Evolutionary conservation across 352 stramenopile genomes (phyloP).

Genomic region (Pythium diclinum): DNA sequence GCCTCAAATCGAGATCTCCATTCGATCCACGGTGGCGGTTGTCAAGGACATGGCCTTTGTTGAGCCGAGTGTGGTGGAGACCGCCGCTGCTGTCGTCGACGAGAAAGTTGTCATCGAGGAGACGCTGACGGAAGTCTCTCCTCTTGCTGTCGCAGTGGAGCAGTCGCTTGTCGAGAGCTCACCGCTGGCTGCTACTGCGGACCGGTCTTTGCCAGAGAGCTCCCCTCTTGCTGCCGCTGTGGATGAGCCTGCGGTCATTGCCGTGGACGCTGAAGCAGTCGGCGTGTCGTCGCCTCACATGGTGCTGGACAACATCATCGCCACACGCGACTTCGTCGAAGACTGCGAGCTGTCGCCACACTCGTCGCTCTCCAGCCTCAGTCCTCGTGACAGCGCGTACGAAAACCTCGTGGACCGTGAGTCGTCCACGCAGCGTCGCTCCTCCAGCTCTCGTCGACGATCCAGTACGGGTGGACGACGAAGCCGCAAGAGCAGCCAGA

Average conservation of each 20-base stretch:
- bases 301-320: conserved; percentile 8
- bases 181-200: not conserved
- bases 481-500: conserved; percentile 7
- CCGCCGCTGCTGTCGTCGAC: not conserved
- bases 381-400: conserved; percentile 7
- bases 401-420: not conserved
- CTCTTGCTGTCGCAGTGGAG: conserved; percentile 1
- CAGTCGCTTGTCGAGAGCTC: not conserved
- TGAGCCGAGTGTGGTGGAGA: not conserved
- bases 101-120: conserved; percentile 16
- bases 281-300: conserved; percentile 1
- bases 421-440: not conserved
- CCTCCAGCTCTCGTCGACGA: conserved; percentile 5
- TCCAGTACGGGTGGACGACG: not conserved
- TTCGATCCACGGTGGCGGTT: not conserved
- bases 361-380: conserved; percentile 21
- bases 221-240: not conserved
- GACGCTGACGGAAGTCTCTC: conserved; percentile 6
- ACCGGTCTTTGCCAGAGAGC: not conserved
- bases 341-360: not conserved
- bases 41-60: not conserved
- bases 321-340: conserved; percentile 10
- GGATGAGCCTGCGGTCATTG: not conserved
- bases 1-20: not conserved
- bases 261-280: not conserved